Evolutionary conservation across 768 basidiomycete species (phyloP), one percentile per base, ranked within the genome.

Genomic region (Hygrophorus russula): DNA sequence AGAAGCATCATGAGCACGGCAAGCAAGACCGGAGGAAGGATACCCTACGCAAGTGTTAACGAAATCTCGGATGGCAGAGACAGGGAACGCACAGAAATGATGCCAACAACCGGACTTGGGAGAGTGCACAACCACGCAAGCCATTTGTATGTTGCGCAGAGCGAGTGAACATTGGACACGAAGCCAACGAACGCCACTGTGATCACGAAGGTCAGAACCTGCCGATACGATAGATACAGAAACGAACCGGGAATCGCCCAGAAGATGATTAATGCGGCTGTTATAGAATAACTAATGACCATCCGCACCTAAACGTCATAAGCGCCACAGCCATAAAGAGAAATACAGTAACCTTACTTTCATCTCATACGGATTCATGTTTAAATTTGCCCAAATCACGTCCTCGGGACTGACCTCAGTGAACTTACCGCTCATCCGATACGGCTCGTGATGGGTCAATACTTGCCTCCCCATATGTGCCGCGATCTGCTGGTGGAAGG

Each of bases 1-100:
- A 99, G 69, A 5, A 98, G 67, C 78, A 91, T 76, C 80, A 92
- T 91, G 41, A 99, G 72, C 13, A 98, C 72, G 0, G 90, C 90
- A 40, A 99, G 78, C 39, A 90, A 57, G 17, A 90, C 80, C 0
- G 92, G 81, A 2, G 96, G 91, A 0, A 93, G 64, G 41, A 94
- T 79, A 74, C 94, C 94, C 64, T 80, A 64, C 2, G 39, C 13
- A 30, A 10, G 14, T 13, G 31, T 36, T 3, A 34, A 7, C 5
- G 29, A 13, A 1, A 20, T 34, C 14, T 42, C 8, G 10, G 11
- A 10, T 28, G 9, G 4, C 8, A 8, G 24, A 10, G 33, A 32
- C 13, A 14, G 17, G 5, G 39, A 15, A 57, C 64, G 31, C 24
- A 67, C 65, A 30, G 67, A 63, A 47, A 97, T 80, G 51, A 96